Conservation (phyloP, 176 grass and related monocot species). For the Musa beccarii region DNA sequence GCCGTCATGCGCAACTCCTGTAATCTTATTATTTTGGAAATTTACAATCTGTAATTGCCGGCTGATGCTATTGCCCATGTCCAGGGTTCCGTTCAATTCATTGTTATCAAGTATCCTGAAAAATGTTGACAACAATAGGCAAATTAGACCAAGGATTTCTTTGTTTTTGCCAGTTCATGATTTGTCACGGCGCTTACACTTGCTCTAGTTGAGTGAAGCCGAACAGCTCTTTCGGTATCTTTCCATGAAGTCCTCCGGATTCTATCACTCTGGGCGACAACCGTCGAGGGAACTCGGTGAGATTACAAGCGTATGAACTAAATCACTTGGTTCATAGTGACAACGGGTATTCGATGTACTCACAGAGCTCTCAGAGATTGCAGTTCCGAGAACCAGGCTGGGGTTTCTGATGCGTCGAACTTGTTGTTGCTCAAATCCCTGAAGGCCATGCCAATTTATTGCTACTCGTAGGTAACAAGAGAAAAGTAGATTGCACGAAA, state of each 20-base stretch:
- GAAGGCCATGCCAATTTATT: neutral
- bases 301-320: neutral
- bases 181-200: constrained; percentile 53
- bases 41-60: constrained; percentile 62
- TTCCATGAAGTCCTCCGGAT: constrained; percentile 55
- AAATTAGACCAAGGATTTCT: neutral
- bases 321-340: constrained; percentile 11
- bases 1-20: constrained; percentile 1
- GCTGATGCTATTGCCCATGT: constrained; percentile 51
- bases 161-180: neutral
- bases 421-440: constrained; percentile 96
- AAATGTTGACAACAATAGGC: neutral
- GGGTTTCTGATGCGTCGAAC: constrained; percentile 58
- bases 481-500: constrained; percentile 8
- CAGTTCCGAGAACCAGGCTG: constrained; percentile 63
- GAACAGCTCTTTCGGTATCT: constrained; percentile 48
- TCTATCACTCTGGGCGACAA: constrained; percentile 56
- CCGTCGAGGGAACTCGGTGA: constrained; percentile 2
- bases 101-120: constrained; percentile 71
- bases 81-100: constrained; percentile 61
- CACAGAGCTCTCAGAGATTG: constrained; percentile 39
- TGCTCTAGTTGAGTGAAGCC: constrained; percentile 55
- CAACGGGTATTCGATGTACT: constrained; percentile 16
- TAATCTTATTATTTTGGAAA: constrained; percentile 64
- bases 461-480: neutral